Evolutionary conservation across 202 grass and related monocot genomes (phyloP).

Genomic region (Zizania palustris): DNA sequence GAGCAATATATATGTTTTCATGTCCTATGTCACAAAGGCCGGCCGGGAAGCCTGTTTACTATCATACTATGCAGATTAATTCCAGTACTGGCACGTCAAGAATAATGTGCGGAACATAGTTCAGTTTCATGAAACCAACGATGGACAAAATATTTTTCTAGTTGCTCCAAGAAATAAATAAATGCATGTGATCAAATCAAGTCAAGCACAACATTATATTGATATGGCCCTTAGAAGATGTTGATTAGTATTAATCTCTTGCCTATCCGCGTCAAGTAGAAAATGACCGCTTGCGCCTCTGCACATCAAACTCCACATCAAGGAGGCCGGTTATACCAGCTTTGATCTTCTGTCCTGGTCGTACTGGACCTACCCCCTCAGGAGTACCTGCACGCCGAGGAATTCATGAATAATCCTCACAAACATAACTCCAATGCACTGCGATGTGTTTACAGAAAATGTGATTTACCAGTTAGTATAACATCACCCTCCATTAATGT

Average conservation of each 20-base stretch:
- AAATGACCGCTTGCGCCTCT: slow-evolving; percentile 59
- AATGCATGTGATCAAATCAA: slow-evolving; percentile 1
- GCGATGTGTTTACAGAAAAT: slow-evolving; percentile 17
- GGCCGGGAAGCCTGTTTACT: not conserved
- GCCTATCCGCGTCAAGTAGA: slow-evolving; percentile 42
- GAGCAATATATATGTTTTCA: no score
- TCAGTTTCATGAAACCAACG: not conserved
- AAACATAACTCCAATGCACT: slow-evolving; percentile 22
- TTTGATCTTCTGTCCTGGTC: slow-evolving; percentile 80
- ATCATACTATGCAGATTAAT: not conserved
- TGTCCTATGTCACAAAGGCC: not conserved
- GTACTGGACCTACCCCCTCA: slow-evolving; percentile 84
- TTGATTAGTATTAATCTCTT: slow-evolving; percentile 31
- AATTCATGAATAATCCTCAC: slow-evolving; percentile 24
- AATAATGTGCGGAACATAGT: not conserved
- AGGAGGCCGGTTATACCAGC: slow-evolving; percentile 91
- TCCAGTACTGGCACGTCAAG: not conserved
- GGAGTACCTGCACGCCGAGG: slow-evolving; percentile 78
- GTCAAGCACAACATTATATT: not conserved
- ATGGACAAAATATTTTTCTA: not conserved
- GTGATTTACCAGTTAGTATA: slow-evolving; percentile 78
- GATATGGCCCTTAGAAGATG: slow-evolving; percentile 2
- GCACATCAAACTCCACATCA: slow-evolving; percentile 89
- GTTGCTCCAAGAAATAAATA: not conserved
- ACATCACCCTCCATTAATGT: slow-evolving; percentile 95